Evolutionary conservation across 2,329 filamentous ascomycete species (phyloP).

Genomic region (Pseudocercospora crystallina): DNA sequence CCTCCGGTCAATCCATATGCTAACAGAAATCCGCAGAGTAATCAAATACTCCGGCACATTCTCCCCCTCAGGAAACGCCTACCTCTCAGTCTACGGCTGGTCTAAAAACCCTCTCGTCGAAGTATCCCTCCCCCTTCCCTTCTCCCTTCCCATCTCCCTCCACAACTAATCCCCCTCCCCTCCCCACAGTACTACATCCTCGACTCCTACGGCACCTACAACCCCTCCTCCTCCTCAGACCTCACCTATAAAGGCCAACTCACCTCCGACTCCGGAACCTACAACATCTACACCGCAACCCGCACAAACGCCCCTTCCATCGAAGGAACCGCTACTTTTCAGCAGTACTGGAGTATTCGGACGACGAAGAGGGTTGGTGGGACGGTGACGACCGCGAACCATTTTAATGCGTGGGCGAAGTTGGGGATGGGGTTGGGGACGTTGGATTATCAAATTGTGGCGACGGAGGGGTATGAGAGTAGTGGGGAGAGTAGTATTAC

Average conservation of each 20-base stretch:
- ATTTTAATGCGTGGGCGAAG: constrained; percentile 30
- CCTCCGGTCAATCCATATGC: neutral
- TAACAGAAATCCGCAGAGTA: constrained; percentile 35
- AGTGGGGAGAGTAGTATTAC: constrained; percentile 41
- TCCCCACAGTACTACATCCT: constrained; percentile 43
- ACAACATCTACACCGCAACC: constrained; percentile 52
- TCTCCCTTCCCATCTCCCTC: neutral
- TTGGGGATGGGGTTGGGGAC: constrained; percentile 30
- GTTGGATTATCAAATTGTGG: constrained; percentile 44
- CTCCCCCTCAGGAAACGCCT: constrained; percentile 50
- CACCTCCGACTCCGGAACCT: constrained; percentile 53
- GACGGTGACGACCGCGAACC: constrained; percentile 29
- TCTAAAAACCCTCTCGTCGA: constrained; percentile 55
- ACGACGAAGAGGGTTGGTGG: constrained; percentile 33
- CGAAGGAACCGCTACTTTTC: constrained; percentile 41
- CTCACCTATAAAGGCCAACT: constrained; percentile 53
- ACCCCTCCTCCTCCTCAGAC: constrained; percentile 40
- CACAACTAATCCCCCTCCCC: too few relatives aligned
- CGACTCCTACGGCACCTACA: constrained; percentile 53
- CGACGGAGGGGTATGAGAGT: constrained; percentile 46
- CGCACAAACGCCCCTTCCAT: constrained; percentile 44
- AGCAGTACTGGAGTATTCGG: constrained; percentile 46
- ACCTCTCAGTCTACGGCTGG: constrained; percentile 61
- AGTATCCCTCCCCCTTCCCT: constrained; percentile 26
- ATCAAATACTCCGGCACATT: constrained; percentile 53